Evolutionary conservation across 305 asterid genomes (phyloP).

Genomic region (Fraxinus velutina): DNA sequence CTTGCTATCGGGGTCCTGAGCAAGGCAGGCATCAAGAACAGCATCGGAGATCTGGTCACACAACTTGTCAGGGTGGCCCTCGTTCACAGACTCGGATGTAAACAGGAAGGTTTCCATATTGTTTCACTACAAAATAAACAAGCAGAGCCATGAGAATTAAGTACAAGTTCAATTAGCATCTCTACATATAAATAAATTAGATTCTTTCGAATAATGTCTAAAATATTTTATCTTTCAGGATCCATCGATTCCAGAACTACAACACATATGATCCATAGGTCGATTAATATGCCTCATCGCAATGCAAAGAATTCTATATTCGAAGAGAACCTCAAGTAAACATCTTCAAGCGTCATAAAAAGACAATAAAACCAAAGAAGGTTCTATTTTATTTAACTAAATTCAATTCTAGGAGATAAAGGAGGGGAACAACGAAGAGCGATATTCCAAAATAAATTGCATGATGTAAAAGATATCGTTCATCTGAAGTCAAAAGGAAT

Average conservation of each 20-base stretch:
- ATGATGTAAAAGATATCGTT: background rate
- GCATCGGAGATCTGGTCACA: slow-evolving; percentile 31
- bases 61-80: slow-evolving; percentile 42
- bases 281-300: background rate
- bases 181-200: background rate
- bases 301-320: slow-evolving; percentile 1
- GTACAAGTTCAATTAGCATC: slow-evolving; percentile 4
- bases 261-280: background rate
- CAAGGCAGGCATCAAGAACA: slow-evolving; percentile 28
- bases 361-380: background rate
- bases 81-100: slow-evolving; percentile 41
- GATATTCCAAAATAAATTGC: slow-evolving; percentile 9
- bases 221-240: background rate
- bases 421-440: background rate
- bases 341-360: background rate
- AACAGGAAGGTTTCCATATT: slow-evolving; percentile 37
- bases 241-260: background rate
- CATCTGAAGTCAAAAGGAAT: background rate
- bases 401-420: background rate
- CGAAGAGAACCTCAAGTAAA: background rate
- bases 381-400: background rate
- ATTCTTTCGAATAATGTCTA: background rate
- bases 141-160: background rate
- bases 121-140: slow-evolving; percentile 3
- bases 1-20: slow-evolving; percentile 43